Evolutionary conservation across 345 rosid genomes (phyloP), one percentile per base, ranked within the genome.

Genomic region (Salix brachista): DNA sequence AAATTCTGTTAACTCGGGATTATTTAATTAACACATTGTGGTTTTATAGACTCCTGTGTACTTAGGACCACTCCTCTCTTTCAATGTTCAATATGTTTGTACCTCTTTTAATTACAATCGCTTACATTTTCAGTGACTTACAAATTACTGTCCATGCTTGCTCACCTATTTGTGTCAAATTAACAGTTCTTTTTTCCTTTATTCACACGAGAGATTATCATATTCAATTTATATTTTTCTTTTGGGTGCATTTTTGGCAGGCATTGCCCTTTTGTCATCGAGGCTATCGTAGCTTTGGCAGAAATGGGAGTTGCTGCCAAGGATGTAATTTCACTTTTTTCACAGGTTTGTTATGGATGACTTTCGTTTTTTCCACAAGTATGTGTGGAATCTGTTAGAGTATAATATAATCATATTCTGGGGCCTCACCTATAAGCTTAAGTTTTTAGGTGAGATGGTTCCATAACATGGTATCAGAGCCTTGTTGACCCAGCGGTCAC

Each of bases 241-340:
- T n/a, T n/a, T 67, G 18, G 18, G 70, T 62, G 65, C 1, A 4
- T 28, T 67, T 48, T 81, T 69, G 73, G 76, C 90, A 96, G 99
- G 89, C 92, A 92, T 75, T 96, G 95, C 73, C 97, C 97, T 79
- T 91, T 78, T 80, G 88, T 96, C 58, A 82, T 96, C 32, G 94
- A 93, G 86, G 99, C 97, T 41, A 82, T 96, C 74, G 81, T 78
- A 84, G 99, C 97, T 81, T 88, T 96, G 79, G 94, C 99, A 61
- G 99, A 93, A 85, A 83, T 93, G 69, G 98, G 97, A 83, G 96
- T 87, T 81, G 42, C 88, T 75, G 86, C 98, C 69, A 96, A 96
- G 88, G 98, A 96, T 77, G 88, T 96, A 64, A 83, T 88, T 80
- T 92, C 97, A 56, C 73, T 86, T 77, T 82, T 89, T 88, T 83